phyloP scores from a whole-genome alignment of 1,139 yeast genomes.

The Kazachstania sp. region DNA sequence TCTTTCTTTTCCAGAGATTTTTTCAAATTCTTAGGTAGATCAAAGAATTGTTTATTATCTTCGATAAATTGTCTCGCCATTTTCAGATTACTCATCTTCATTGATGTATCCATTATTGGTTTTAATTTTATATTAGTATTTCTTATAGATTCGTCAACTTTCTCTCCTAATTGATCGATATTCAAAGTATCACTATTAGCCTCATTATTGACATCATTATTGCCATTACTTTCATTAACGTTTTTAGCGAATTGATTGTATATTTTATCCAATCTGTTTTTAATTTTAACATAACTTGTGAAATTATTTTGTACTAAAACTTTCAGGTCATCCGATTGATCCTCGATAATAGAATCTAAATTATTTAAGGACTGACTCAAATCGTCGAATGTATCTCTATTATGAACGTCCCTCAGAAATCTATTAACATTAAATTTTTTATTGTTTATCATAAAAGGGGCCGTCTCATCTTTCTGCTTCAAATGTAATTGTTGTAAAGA shows the following conservation, averaged over 20 bases:
- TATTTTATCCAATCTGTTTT: conserved; percentile 55
- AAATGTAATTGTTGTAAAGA: conserved; percentile 38
- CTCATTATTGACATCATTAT: conserved; percentile 4
- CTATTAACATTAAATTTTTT: conserved; percentile 63
- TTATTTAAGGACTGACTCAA: conserved; percentile 47
- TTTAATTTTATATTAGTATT: conserved; percentile 63
- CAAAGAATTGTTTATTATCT: conserved; percentile 55
- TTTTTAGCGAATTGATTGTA: conserved; percentile 37
- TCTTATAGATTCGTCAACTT: conserved; percentile 41
- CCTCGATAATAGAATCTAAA: conserved; percentile 53
- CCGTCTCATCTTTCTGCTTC: conserved; percentile 34
- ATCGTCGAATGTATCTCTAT: conserved; percentile 58
- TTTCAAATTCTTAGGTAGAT: conserved; percentile 57
- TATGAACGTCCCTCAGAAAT: conserved; percentile 63
- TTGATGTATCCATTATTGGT: conserved; percentile 62
- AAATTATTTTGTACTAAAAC: conserved; percentile 66
- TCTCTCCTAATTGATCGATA: conserved; percentile 38
- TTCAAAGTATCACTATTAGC: conserved; percentile 13
- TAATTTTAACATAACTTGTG: conserved; percentile 65
- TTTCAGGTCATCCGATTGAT: conserved; percentile 60
- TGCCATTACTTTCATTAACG: background rate
- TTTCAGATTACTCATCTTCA: conserved; percentile 50
- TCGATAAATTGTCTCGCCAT: conserved; percentile 57
- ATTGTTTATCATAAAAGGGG: conserved; percentile 59
- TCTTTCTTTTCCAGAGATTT: conserved; percentile 50